Conservation (phyloP, 345 rosid species). For the Nephelium lappaceum region DNA sequence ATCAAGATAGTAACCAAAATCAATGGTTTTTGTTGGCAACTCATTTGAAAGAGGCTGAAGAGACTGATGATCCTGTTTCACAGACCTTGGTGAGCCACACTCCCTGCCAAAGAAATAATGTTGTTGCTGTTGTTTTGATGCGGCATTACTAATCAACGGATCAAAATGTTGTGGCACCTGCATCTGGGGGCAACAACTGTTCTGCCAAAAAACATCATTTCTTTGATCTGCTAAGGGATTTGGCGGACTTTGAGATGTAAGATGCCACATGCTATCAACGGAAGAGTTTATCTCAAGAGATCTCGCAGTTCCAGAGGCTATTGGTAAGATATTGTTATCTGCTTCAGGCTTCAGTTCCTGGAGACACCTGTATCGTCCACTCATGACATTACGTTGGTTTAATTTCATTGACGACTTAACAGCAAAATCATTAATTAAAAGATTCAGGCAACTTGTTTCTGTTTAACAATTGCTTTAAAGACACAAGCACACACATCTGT, state of each 20-base stretch:
- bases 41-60: constrained; percentile 28
- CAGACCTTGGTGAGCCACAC: constrained; percentile 16
- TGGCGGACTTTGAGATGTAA: constrained; percentile 11
- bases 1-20: constrained; percentile 17
- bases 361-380: constrained; percentile 16
- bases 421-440: background rate
- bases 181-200: constrained; percentile 5
- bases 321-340: constrained; percentile 13
- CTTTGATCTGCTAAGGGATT: constrained; percentile 22
- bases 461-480: background rate
- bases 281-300: constrained; percentile 10
- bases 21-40: constrained; percentile 33
- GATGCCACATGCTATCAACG: constrained; percentile 15
- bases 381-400: background rate
- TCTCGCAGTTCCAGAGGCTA: constrained; percentile 10
- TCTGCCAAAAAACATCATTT: constrained; percentile 13
- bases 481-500: background rate
- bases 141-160: constrained; percentile 9
- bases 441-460: background rate
- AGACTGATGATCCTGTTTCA: constrained; percentile 26
- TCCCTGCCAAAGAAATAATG: constrained; percentile 31
- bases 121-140: constrained; percentile 31
- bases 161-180: constrained; percentile 24
- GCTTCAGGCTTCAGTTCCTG: constrained; percentile 26
- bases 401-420: constrained; percentile 1